Evolutionary conservation across 345 rosid genomes (phyloP).

Genomic region (Brassica incana): DNA sequence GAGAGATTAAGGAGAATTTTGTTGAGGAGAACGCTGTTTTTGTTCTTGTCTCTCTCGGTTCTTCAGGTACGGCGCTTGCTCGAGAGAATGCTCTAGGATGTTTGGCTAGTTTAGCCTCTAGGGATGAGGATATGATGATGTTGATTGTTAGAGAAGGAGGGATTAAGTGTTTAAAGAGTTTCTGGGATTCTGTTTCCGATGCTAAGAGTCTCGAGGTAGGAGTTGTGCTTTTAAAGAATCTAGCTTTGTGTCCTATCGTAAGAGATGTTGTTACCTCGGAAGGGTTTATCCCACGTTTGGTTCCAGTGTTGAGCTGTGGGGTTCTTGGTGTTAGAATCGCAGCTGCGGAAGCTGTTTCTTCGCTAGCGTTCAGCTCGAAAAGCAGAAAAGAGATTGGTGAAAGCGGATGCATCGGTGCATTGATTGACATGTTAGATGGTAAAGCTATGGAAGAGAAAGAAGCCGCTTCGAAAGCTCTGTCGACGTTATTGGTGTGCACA

Average conservation of each 20-base stretch:
- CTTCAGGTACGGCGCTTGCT: slow-evolving; percentile 72
- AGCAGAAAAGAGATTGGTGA: slow-evolving; percentile 74
- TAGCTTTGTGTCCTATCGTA: slow-evolving; percentile 55
- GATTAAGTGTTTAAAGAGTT: slow-evolving; percentile 68
- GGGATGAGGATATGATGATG: slow-evolving; percentile 61
- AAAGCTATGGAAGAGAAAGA: slow-evolving; percentile 88
- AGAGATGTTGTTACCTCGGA: slow-evolving; percentile 66
- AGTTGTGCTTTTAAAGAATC: slow-evolving; percentile 51
- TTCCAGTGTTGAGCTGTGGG: slow-evolving; percentile 58
- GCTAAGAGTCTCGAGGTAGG: slow-evolving; percentile 63
- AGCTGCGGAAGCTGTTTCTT: slow-evolving; percentile 62
- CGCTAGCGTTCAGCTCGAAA: slow-evolving; percentile 55
- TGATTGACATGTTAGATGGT: slow-evolving; percentile 85
- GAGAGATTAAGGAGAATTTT: slow-evolving; percentile 69
- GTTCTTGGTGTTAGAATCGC: slow-evolving; percentile 67
- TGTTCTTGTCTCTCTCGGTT: slow-evolving; percentile 58
- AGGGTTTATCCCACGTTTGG: slow-evolving; percentile 59
- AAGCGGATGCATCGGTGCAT: slow-evolving; percentile 50
- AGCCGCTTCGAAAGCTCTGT: slow-evolving; percentile 76
- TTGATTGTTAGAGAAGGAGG: slow-evolving; percentile 65
- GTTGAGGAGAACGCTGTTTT: slow-evolving; percentile 65
- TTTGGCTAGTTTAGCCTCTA: slow-evolving; percentile 58
- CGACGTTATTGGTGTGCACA: slow-evolving; percentile 45
- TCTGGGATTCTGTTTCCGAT: slow-evolving; percentile 70
- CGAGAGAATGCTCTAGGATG: slow-evolving; percentile 83